Conservation (phyloP, 2,329 filamentous ascomycete genomes). For the Diaporthe sp. region DNA sequence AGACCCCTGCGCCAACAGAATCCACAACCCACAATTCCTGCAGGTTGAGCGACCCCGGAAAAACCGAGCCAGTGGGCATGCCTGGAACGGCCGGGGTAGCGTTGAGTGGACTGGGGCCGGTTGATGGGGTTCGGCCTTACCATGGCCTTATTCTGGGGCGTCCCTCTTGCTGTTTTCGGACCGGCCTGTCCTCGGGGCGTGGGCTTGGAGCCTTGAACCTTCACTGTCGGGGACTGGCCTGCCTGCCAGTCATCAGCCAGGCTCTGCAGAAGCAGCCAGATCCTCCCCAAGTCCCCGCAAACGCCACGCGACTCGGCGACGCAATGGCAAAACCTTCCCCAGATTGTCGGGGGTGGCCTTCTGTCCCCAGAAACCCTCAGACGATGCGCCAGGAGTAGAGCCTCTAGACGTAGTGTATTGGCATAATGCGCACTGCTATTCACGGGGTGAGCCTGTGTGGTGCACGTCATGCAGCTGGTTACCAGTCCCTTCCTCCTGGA, state of each 20-base stretch:
- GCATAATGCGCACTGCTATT: background rate
- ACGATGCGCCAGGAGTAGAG: conserved; percentile 23
- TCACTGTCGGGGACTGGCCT: conserved; percentile 9
- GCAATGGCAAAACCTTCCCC: conserved; percentile 26
- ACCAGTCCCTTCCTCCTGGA: background rate
- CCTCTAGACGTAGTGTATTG: conserved; percentile 6
- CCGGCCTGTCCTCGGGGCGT: conserved; percentile 29
- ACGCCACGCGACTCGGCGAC: conserved; percentile 32
- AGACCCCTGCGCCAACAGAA: background rate
- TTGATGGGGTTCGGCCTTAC: conserved; percentile 35
- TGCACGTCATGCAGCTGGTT: background rate
- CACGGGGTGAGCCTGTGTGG: background rate
- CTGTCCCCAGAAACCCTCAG: background rate
- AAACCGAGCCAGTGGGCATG: conserved; percentile 14
- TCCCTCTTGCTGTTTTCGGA: conserved; percentile 12
- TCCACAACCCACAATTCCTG: conserved; percentile 12
- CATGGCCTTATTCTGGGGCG: conserved; percentile 36
- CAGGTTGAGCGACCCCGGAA: conserved; percentile 9
- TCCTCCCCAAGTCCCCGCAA: conserved; percentile 20
- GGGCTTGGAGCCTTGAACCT: conserved; percentile 12
- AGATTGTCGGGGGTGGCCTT: background rate
- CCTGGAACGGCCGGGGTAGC: conserved; percentile 10
- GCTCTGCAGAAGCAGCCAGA: conserved; percentile 12
- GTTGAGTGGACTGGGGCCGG: conserved; percentile 19
- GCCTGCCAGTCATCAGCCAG: background rate